These are phyloP conservation scores for Tolypocladium tundrense DNA, from an alignment of 2,329 filamentous ascomycete genomes.

Conservation along the genomic window DNA sequence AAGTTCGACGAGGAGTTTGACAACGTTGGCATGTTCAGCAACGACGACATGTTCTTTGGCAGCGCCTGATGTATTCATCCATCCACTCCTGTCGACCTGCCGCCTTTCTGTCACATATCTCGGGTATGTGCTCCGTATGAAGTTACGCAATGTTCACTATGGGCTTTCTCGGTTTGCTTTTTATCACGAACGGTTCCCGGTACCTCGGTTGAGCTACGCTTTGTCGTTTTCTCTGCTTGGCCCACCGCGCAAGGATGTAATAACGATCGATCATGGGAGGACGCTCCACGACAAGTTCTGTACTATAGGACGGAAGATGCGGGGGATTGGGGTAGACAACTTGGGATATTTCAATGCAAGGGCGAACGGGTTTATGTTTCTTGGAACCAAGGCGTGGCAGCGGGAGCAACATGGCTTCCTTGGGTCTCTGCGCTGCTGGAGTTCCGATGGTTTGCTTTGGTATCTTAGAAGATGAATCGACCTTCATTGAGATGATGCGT, in stretches of 20 bases:
- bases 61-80: slow-evolving; percentile 13
- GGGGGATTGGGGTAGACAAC: background rate
- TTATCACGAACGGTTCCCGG: background rate
- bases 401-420: background rate
- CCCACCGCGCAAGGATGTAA: background rate
- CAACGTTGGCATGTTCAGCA: slow-evolving; percentile 40
- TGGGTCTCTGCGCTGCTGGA: slow-evolving; percentile 3
- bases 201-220: background rate
- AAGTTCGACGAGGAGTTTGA: slow-evolving; percentile 47
- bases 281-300: background rate
- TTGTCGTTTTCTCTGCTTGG: background rate
- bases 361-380: slow-evolving; percentile 9
- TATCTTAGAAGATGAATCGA: slow-evolving; percentile 12
- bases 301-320: background rate
- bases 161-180: background rate
- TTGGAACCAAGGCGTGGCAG: slow-evolving; percentile 5
- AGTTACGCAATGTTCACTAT: slow-evolving; percentile 5
- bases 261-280: background rate
- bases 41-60: slow-evolving; percentile 43
- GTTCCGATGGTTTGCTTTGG: slow-evolving; percentile 8
- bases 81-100: background rate
- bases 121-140: slow-evolving; percentile 1
- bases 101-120: slow-evolving; percentile 1
- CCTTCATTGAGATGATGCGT: slow-evolving; percentile 5
- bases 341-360: slow-evolving; percentile 6